Evolutionary conservation across 805 yeast species (phyloP), one percentile per base, ranked within the genome.

Genomic region (Millerago galiae): DNA sequence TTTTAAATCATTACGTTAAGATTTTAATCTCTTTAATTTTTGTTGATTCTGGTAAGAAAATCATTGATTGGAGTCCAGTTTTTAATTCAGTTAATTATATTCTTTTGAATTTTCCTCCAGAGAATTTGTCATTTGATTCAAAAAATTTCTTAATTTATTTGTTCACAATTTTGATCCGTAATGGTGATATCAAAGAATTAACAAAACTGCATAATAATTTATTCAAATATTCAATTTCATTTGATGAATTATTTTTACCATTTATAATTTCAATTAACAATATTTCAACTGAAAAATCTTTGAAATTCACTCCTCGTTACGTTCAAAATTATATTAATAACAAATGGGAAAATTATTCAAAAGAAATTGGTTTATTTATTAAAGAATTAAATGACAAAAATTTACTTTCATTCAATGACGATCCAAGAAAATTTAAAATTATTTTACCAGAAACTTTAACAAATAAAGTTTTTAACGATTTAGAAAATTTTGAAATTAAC

Each of bases 1-100:
- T 50, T 36, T 15, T 48, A 12, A 33, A 37, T 11, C 47, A 50
- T 29, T 50, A 45, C 40, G 18, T 49, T 15, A 65, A 69, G 8
- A 58, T 79, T 3, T 50, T 80, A 33, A 57, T 71, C 1, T 59
- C 81, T 0, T 55, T 83, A 38, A 57, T 71, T 0, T 84, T 81
- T 60, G 79, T 85, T 3, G 90, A 83, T 46, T 77, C 87, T 37
- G 93, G 93, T 52, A 72, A 61, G 46, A 81, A 79, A 53, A 70
- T 82, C 4, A 54, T 68, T 2, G 62, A 69, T 47, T 83, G 91
- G 91, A 40, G 44, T 3, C 14, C 37, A 4, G 47, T 62, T 2
- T 49, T 54, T 5, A 38, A 42, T 5, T 47, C 69, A 25, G 38
- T 63, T 10, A 45, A 48, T 3, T 35, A 41, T 15, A 30, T 48